Conservation (phyloP, 768 basidiomycete genomes). For the Saitozyma sp. region DNA sequence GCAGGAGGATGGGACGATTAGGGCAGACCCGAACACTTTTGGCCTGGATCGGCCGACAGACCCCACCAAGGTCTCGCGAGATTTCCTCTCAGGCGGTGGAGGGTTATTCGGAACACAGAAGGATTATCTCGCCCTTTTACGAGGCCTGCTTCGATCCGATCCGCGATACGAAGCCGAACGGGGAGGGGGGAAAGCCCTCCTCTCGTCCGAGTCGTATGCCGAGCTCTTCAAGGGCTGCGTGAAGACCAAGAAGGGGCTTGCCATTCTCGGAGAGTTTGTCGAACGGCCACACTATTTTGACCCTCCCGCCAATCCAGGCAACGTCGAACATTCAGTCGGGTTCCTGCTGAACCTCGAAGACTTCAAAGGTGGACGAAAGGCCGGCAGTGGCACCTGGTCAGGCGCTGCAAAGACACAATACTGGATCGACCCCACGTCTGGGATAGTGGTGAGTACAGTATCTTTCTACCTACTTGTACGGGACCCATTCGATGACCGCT, state of each 20-base stretch:
- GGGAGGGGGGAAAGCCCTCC: constrained; percentile 20
- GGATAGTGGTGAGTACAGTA: too few relatives aligned
- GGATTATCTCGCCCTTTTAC: constrained; percentile 40
- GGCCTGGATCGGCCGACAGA: constrained; percentile 20
- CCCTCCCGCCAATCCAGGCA: constrained; percentile 6
- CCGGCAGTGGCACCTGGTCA: constrained; percentile 38
- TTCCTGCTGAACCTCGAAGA: constrained; percentile 27
- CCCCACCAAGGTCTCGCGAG: constrained; percentile 22
- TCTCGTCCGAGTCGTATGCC: constrained; percentile 29
- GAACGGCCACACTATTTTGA: constrained; percentile 20
- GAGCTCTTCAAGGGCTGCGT: constrained; percentile 31
- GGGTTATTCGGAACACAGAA: constrained; percentile 39
- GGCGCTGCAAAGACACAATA: too few relatives aligned
- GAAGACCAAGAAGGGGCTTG: too few relatives aligned
- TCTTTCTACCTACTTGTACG: too few relatives aligned
- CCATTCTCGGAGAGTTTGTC: constrained; percentile 20
- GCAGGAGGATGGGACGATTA: constrained; percentile 10
- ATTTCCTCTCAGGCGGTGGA: constrained; percentile 22
- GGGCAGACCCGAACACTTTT: constrained; percentile 11
- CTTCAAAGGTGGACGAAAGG: constrained; percentile 26
- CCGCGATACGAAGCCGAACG: constrained; percentile 14
- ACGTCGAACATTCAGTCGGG: constrained; percentile 34
- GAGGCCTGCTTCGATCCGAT: constrained; percentile 34
- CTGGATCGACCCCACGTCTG: too few relatives aligned
- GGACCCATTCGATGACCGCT: too few relatives aligned